Conservation (phyloP, 768 basidiomycete genomes). For the Pleurotus platypus region DNA sequence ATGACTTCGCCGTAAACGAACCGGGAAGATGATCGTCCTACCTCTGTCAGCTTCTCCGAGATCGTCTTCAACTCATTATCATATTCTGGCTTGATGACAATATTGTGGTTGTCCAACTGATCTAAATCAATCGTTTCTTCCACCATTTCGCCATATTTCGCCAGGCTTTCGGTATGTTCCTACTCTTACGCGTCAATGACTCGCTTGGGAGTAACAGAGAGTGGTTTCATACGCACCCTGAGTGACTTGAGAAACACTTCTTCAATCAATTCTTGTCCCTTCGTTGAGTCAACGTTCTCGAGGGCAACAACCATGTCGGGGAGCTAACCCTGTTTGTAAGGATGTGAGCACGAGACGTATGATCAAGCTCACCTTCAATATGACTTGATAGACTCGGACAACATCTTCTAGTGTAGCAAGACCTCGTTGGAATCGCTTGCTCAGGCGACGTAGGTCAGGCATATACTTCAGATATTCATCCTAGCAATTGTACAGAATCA, state of each 20-base stretch:
- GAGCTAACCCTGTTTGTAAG: constrained; percentile 38
- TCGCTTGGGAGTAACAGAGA: neutral
- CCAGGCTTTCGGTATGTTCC: constrained; percentile 61
- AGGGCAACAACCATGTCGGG: constrained; percentile 71
- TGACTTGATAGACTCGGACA: constrained; percentile 92
- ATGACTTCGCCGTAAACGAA: neutral
- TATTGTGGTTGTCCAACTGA: constrained; percentile 81
- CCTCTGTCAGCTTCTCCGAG: constrained; percentile 61
- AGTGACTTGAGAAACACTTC: constrained; percentile 64
- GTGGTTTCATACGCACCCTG: constrained; percentile 35
- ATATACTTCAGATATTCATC: constrained; percentile 86
- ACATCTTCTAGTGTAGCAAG: constrained; percentile 90
- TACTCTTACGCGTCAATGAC: constrained; percentile 21
- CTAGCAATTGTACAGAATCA: constrained; percentile 29
- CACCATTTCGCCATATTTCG: constrained; percentile 89
- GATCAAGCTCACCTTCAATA: constrained; percentile 57
- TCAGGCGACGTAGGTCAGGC: constrained; percentile 91
- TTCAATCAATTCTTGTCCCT: constrained; percentile 52
- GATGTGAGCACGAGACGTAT: neutral
- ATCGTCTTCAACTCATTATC: constrained; percentile 71
- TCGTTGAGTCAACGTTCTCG: constrained; percentile 43
- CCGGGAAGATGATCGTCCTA: constrained; percentile 16
- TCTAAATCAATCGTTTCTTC: constrained; percentile 92
- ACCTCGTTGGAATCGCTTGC: constrained; percentile 86
- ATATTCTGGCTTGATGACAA: constrained; percentile 90